Percentiles rank a stretch among this genome's conserved stretches.
Conservation (phyloP, 257 asterid genomes). For the Linderniella brevidens region DNA sequence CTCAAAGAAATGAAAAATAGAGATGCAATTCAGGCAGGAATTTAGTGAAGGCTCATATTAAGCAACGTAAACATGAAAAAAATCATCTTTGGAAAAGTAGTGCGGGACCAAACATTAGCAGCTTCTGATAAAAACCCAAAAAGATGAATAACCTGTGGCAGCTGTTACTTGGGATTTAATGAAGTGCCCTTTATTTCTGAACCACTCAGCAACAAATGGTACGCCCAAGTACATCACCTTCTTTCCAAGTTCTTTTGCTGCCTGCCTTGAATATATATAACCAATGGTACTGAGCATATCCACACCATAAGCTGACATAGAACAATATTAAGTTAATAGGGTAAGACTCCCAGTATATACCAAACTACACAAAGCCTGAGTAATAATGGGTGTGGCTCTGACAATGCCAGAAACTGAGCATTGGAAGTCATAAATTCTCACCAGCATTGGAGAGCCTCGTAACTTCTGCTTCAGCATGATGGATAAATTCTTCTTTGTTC, state of each 20-base stretch:
- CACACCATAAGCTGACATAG: conserved; percentile 81
- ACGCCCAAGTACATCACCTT: conserved; percentile 85
- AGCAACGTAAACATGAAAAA: no score
- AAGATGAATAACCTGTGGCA: conserved; percentile 58
- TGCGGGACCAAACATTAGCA: no score
- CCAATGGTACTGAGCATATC: conserved; percentile 98
- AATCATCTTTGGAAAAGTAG: no score
- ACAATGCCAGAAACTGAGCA: no score
- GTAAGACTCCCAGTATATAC: not conserved
- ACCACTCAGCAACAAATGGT: conserved; percentile 97
- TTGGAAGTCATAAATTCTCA: conserved; percentile 9
- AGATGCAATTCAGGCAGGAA: no score
- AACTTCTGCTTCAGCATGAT: conserved; percentile 74
- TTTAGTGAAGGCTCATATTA: no score
- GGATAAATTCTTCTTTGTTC: conserved; percentile 63
- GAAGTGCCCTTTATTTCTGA: conserved; percentile 93
- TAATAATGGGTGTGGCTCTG: no score
- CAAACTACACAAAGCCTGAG: not conserved
- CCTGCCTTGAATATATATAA: conserved; percentile 83
- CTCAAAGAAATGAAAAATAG: no score
- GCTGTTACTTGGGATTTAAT: conserved; percentile 98
- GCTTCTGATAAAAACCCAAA: no score
- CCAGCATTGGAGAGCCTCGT: conserved; percentile 86
- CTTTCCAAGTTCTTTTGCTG: conserved; percentile 98
- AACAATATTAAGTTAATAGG: conserved; percentile 16